Conservation (phyloP, 1,139 yeast species). For the Magnusiomyces paraingens region DNA sequence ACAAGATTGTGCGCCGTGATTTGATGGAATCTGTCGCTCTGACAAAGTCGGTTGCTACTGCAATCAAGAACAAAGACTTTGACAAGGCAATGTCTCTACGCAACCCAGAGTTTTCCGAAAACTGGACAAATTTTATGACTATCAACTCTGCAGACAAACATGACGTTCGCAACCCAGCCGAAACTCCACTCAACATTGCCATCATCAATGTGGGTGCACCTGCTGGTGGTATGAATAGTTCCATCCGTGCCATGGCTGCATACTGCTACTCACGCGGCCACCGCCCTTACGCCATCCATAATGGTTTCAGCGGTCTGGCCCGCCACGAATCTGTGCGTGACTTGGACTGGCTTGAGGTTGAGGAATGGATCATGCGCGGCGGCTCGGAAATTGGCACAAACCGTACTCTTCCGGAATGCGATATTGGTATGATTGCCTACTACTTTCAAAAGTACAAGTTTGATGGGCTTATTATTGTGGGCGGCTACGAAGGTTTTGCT, state of each 20-base stretch:
- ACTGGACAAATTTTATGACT: constrained; percentile 61
- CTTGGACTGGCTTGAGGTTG: constrained; percentile 78
- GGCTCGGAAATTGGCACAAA: constrained; percentile 96
- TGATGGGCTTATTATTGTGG: constrained; percentile 82
- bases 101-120: constrained; percentile 81
- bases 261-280: constrained; percentile 91
- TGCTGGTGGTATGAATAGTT: constrained; percentile 92
- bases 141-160: constrained; percentile 67
- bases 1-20: constrained; percentile 76
- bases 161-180: constrained; percentile 36
- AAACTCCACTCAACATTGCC: constrained; percentile 57
- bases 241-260: constrained; percentile 84
- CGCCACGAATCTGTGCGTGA: constrained; percentile 71
- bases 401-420: constrained; percentile 73
- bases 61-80: constrained; percentile 73
- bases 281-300: constrained; percentile 75
- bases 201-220: constrained; percentile 94
- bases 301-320: constrained; percentile 88
- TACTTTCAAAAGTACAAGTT: constrained; percentile 77
- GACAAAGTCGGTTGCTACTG: constrained; percentile 81
- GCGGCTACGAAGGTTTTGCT: constrained; percentile 91
- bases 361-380: constrained; percentile 85
- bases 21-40: constrained; percentile 82
- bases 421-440: constrained; percentile 83
- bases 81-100: constrained; percentile 80